Conservation (phyloP, 257 asterid genomes). For the Mentha longifolia region DNA sequence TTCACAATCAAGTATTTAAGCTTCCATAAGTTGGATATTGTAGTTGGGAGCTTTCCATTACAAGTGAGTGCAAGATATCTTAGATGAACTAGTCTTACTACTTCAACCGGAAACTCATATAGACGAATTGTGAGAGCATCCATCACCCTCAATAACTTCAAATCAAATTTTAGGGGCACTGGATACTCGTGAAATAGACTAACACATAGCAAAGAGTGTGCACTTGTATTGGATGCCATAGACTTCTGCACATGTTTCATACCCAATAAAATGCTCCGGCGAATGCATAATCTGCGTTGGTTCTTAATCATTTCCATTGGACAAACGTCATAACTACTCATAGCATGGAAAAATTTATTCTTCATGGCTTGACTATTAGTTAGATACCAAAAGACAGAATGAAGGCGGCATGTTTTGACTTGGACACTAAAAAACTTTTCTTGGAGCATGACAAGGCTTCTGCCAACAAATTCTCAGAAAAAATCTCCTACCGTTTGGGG, state of each 20-base stretch:
- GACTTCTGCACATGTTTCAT: neutral
- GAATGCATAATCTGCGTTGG: constrained; percentile 11
- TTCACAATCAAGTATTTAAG: neutral
- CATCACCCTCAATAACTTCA: neutral
- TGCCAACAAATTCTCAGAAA: neutral
- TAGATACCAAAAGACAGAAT: neutral
- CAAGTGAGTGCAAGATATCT: constrained; percentile 3
- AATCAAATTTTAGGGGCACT: neutral
- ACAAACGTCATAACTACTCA: neutral
- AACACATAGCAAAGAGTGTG: too few relatives aligned
- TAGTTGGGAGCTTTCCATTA: neutral
- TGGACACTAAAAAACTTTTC: neutral
- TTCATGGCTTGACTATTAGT: neutral
- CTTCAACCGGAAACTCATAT: constrained; percentile 1
- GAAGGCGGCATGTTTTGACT: neutral
- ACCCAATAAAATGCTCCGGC: neutral
- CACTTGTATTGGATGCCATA: too few relatives aligned
- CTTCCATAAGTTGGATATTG: neutral
- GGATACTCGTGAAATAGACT: neutral
- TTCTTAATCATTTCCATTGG: neutral
- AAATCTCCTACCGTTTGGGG: neutral
- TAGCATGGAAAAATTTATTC: neutral
- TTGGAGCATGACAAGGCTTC: neutral
- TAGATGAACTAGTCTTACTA: neutral
- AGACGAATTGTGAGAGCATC: neutral